phyloP scores from a whole-genome alignment of 148 eudicot species.

The Camellia lanceoleosa region DNA sequence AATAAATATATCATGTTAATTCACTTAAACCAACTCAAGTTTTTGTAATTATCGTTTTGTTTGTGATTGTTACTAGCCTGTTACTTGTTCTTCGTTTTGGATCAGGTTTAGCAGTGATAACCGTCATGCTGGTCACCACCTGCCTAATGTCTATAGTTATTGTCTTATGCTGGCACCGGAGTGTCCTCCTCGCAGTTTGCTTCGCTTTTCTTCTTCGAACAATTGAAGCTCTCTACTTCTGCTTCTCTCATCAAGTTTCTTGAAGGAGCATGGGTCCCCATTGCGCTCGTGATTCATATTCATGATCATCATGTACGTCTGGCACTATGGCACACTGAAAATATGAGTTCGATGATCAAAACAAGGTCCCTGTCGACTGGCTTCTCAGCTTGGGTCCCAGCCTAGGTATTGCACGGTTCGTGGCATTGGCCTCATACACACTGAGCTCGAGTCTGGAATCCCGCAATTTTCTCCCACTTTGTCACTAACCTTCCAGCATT shows the following conservation, averaged over 20 bases:
- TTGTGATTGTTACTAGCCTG: background rate
- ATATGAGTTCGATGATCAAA: constrained; percentile 81
- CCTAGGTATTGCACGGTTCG: constrained; percentile 85
- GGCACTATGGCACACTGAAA: constrained; percentile 84
- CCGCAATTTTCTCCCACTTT: constrained; percentile 91
- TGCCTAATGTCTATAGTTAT: constrained; percentile 98
- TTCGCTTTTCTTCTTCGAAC: constrained; percentile 76
- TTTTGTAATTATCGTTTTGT: background rate
- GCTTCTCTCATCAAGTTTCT: constrained; percentile 92
- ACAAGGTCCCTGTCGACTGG: constrained; percentile 93
- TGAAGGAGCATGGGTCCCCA: constrained; percentile 98
- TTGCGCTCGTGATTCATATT: constrained; percentile 67
- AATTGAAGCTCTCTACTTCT: constrained; percentile 82
- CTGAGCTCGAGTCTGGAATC: constrained; percentile 95
- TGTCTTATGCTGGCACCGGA: constrained; percentile 81
- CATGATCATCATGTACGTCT: constrained; percentile 65
- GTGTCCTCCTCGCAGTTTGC: constrained; percentile 57
- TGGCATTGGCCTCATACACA: constrained; percentile 87
- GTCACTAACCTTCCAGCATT: constrained; percentile 97
- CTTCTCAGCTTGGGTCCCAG: constrained; percentile 76
- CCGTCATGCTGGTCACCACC: constrained; percentile 96
- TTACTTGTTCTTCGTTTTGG: constrained; percentile 8
- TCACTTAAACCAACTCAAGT: background rate
- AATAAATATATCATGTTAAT: background rate
- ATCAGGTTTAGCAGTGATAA: constrained; percentile 95